A percentile compares a stretch with the other conserved stretches of the same genome.
phyloP scores from a whole-genome alignment of 2,329 filamentous ascomycete species.

The Fusarium sp. region DNA sequence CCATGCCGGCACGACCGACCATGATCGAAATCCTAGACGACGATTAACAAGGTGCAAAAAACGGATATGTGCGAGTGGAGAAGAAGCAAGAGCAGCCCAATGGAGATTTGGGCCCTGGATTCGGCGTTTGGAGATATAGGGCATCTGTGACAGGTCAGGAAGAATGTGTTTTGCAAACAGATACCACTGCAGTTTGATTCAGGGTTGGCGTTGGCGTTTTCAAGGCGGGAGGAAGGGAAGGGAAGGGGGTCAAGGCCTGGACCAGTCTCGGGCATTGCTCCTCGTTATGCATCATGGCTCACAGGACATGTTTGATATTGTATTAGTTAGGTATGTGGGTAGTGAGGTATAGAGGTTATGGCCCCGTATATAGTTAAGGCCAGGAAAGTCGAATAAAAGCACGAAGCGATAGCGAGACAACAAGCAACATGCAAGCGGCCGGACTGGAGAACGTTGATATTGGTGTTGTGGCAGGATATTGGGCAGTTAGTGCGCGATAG shows the following conservation, averaged over 20 bases:
- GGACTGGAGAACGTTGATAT: neutral
- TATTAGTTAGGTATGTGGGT: neutral
- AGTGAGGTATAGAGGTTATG: neutral
- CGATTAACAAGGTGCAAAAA: slow-evolving; percentile 9
- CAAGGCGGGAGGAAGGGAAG: neutral
- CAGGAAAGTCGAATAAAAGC: neutral
- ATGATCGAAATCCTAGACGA: slow-evolving; percentile 48
- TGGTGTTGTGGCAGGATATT: neutral
- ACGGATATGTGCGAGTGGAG: neutral
- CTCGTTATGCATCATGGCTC: neutral
- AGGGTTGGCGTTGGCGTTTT: slow-evolving; percentile 22
- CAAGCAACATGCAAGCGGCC: neutral
- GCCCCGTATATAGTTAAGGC: neutral
- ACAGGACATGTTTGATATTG: slow-evolving; percentile 5
- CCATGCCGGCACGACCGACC: slow-evolving; percentile 5
- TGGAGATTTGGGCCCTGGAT: neutral
- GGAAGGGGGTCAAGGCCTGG: neutral
- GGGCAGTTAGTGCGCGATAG: neutral
- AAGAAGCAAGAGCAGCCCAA: neutral
- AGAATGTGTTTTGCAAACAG: slow-evolving; percentile 31
- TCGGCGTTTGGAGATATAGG: slow-evolving; percentile 28
- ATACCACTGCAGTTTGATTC: slow-evolving; percentile 32
- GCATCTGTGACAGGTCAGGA: slow-evolving; percentile 9
- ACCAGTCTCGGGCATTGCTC: neutral
- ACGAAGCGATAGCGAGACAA: neutral